phyloP scores from a whole-genome alignment of 116 monocot genomes.

The Thalassia testudinum region DNA sequence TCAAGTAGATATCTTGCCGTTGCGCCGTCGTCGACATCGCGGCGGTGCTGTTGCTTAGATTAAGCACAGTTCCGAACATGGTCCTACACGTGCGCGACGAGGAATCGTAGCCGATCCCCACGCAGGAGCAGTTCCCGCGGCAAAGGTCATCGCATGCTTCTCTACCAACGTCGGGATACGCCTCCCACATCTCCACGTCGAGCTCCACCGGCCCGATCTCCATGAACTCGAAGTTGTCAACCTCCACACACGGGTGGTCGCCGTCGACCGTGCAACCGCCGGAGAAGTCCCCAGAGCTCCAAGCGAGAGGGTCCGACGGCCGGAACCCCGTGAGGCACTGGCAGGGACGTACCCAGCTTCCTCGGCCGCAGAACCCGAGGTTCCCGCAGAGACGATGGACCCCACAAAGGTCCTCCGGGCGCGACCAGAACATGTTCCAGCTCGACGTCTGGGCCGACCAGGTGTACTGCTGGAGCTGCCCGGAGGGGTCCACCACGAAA shows the following conservation, averaged over 20 bases:
- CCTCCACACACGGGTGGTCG: not conserved
- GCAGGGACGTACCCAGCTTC: slow-evolving; percentile 17
- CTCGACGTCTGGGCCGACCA: slow-evolving; percentile 47
- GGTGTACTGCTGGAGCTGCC: slow-evolving; percentile 40
- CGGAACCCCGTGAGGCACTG: slow-evolving; percentile 13
- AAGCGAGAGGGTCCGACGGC: slow-evolving; percentile 12
- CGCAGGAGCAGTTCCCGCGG: slow-evolving; percentile 34
- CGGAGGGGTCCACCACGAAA: slow-evolving; percentile 35
- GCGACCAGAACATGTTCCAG: slow-evolving; percentile 56
- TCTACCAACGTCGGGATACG: slow-evolving; percentile 7
- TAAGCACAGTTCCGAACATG: slow-evolving; percentile 21
- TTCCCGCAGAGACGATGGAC: slow-evolving; percentile 40
- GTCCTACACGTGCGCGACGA: slow-evolving; percentile 11
- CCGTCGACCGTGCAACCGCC: slow-evolving; percentile 14
- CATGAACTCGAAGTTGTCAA: slow-evolving; percentile 2
- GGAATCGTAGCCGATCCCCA: slow-evolving; percentile 19
- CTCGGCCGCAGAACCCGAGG: slow-evolving; percentile 30
- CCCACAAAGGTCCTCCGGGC: slow-evolving; percentile 29
- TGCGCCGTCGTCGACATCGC: not conserved
- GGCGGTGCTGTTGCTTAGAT: slow-evolving; percentile 24
- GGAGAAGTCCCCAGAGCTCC: slow-evolving; percentile 39
- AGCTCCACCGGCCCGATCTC: slow-evolving; percentile 18
- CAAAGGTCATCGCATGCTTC: slow-evolving; percentile 27
- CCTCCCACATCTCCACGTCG: slow-evolving; percentile 5
- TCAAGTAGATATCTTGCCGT: slow-evolving; percentile 8